Conservation (phyloP, 257 asterid genomes). For the Dorcoceras hygrometricum region DNA sequence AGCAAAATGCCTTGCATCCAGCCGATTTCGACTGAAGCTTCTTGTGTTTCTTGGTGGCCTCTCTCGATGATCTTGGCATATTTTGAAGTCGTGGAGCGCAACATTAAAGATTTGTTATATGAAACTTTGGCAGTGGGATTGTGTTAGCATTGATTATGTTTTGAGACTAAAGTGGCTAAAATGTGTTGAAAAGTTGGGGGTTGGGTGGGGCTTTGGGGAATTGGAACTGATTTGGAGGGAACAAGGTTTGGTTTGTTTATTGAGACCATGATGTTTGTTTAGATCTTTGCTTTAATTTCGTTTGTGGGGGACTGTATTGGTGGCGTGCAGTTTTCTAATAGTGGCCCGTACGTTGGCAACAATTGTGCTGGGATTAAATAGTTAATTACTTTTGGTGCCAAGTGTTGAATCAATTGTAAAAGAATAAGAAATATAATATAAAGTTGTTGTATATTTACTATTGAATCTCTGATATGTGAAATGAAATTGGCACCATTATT, state of each 20-base stretch:
- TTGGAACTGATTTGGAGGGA: not conserved
- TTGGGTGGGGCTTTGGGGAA: not conserved
- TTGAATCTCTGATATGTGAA: no score
- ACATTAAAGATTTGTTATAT: not conserved
- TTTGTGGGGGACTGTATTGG: not conserved
- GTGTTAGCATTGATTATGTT: not conserved
- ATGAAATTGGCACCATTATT: no score
- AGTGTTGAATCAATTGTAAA: no score
- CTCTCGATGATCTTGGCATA: not conserved
- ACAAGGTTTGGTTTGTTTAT: not conserved
- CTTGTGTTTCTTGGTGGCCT: constrained; percentile 40
- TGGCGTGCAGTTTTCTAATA: not conserved
- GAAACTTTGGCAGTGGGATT: not conserved
- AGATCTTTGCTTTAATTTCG: not conserved
- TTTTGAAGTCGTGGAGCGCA: not conserved
- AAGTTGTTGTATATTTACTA: no score
- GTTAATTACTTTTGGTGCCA: no score
- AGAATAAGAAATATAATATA: no score
- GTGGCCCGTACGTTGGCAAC: not conserved
- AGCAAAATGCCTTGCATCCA: constrained; percentile 54
- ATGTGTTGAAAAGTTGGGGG: not conserved
- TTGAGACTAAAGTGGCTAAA: not conserved
- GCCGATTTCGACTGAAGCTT: constrained; percentile 29
- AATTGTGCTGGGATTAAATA: not conserved
- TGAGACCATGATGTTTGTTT: not conserved